Percentiles rank a stretch among this genome's conserved stretches.
phyloP scores from a whole-genome alignment of 2,329 filamentous ascomycete genomes.

The Penicillium sp. region DNA sequence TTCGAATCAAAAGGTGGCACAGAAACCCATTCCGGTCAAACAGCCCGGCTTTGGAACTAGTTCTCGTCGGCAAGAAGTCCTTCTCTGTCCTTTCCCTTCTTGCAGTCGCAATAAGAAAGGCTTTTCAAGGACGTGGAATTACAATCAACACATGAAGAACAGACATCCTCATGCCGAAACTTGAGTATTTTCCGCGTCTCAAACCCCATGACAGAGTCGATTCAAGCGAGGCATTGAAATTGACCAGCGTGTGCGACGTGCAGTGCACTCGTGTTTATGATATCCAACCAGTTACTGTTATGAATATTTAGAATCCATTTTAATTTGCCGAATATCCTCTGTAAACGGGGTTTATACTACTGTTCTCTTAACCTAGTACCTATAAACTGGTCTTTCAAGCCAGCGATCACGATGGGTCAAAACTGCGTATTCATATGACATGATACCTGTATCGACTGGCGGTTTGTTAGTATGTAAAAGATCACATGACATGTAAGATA shows the following conservation, averaged over 20 bases:
- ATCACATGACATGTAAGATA: background rate
- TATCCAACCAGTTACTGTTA: background rate
- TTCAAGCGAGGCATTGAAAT: background rate
- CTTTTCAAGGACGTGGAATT: conserved; percentile 37
- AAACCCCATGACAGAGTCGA: background rate
- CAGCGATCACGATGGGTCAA: background rate
- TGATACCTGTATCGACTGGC: background rate
- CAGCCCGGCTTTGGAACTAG: background rate
- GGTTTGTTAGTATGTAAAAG: accelerated
- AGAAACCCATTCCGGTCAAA: background rate
- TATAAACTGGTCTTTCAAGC: background rate
- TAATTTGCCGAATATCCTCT: no score
- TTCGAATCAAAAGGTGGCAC: background rate
- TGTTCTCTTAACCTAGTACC: background rate
- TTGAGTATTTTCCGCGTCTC: background rate
- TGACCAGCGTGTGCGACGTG: background rate
- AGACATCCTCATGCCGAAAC: conserved; percentile 23
- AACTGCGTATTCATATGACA: background rate
- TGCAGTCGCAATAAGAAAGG: conserved; percentile 30
- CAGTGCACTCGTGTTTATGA: background rate
- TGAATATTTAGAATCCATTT: background rate
- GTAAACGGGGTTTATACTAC: background rate
- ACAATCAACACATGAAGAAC: conserved; percentile 34
- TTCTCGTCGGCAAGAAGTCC: conserved; percentile 18
- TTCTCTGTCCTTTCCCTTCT: conserved; percentile 31